Evolutionary conservation across 2,329 filamentous ascomycete genomes (phyloP), one percentile per base, ranked within the genome.

Genomic region (Tolypocladium guangdongense): DNA sequence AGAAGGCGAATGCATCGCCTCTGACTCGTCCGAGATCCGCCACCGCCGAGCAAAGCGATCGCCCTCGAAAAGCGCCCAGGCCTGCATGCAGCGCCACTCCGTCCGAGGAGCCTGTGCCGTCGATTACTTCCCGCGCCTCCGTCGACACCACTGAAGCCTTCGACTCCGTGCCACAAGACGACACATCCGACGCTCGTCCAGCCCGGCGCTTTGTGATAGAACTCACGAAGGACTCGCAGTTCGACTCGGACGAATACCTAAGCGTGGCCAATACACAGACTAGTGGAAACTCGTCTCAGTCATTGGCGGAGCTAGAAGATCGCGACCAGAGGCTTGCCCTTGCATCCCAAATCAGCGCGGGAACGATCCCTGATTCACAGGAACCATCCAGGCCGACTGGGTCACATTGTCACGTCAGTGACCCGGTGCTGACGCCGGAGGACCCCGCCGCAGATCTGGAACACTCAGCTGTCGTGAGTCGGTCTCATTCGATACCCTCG

Each of bases 281-380:
- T 30, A 66, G 64, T 35, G 62, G 58, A 11, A 57, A 62, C 24
- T 60, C 63, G 2, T 64, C 66, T 3, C 67, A 69, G 41, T 57
- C 65, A 16, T 24, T 73, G 10, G 64, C 66, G 5, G 65, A 69
- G 46, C 66, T 68, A 24, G 70, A 72, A 48, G 63, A 66, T 38
- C 59, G 66, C 49, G 70, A 70, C 56, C 61, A 62, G 24, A 63
- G 64, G 43, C 53, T 67, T 45, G 53, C 59, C 12, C 51, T 73
- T 53, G 56, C 64, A 20, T 61, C 64, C 5, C 58, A 64, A 30
- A 54, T 66, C 38, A 73, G 67, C 53, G 64, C 67, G 52, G 58
- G 58, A 30, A 74, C 70, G 4, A 71, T 77, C 27, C 72, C 72
- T 0, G 74, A 76, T 55, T 77, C 74, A 0, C 72, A 76, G 55